These are phyloP conservation scores for Ophiostoma tasmaniense DNA, from an alignment of 2,329 filamentous ascomycete genomes.

Conservation along the genomic window DNA sequence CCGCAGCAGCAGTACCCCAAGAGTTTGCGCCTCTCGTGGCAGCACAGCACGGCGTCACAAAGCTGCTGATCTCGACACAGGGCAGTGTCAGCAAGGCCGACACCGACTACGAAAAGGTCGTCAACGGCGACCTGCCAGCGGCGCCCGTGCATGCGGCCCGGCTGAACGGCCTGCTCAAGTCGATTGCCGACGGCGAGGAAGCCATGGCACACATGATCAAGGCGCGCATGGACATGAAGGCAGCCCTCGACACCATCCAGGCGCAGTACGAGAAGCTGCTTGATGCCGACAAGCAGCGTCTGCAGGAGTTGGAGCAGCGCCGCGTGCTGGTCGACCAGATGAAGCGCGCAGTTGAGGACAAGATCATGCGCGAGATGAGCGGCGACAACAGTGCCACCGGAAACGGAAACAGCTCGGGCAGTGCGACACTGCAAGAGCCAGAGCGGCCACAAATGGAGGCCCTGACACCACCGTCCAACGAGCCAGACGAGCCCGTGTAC, in stretches of 20 bases:
- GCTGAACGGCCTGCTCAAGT: constrained; percentile 81
- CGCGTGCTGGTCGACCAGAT: constrained; percentile 68
- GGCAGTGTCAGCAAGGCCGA: constrained; percentile 62
- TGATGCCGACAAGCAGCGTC: constrained; percentile 57
- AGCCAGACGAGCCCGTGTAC: constrained; percentile 6
- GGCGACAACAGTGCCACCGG: constrained; percentile 37
- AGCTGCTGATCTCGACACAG: constrained; percentile 60
- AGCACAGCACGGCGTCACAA: constrained; percentile 64
- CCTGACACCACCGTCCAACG: constrained; percentile 36
- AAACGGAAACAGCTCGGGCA: constrained; percentile 38
- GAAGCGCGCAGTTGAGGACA: constrained; percentile 82
- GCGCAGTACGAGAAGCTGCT: constrained; percentile 63
- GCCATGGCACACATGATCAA: constrained; percentile 86
- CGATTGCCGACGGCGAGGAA: constrained; percentile 76
- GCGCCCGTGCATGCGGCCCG: constrained; percentile 87
- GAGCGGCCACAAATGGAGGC: constrained; percentile 47
- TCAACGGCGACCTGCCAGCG: constrained; percentile 46
- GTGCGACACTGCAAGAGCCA: constrained; percentile 22
- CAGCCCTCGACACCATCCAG: constrained; percentile 73
- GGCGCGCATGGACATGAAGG: constrained; percentile 67
- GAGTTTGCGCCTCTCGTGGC: constrained; percentile 71
- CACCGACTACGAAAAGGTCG: constrained; percentile 76
- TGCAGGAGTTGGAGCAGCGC: constrained; percentile 55
- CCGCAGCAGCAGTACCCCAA: constrained; percentile 46
- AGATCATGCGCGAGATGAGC: constrained; percentile 76